Percentiles rank a stretch among this genome's conserved stretches.
Evolutionary conservation across 2,329 filamentous ascomycete genomes (phyloP).

Genomic region (Kalaharituber pfeilii): DNA sequence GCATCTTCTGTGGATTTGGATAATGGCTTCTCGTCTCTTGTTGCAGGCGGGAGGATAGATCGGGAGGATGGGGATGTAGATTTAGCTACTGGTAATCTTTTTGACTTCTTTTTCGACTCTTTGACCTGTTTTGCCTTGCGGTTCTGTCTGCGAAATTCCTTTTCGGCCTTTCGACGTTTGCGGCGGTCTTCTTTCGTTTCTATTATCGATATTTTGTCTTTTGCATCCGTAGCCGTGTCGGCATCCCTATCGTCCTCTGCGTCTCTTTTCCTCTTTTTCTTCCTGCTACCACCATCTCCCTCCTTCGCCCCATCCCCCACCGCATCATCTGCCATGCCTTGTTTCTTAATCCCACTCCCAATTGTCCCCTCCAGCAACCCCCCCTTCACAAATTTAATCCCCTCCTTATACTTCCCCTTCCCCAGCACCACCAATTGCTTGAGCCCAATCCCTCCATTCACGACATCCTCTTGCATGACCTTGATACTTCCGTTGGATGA

Average conservation of each 20-base stretch:
- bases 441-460: slow-evolving; percentile 40
- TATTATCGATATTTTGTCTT: no score
- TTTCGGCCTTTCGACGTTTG: neutral
- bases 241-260: neutral
- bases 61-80: neutral
- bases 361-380: slow-evolving; percentile 60
- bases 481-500: slow-evolving; percentile 30
- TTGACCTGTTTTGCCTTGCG: neutral
- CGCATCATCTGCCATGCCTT: neutral
- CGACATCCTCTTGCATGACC: slow-evolving; percentile 38
- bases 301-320: neutral
- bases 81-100: neutral
- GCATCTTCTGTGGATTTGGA: neutral
- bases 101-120: neutral
- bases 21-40: neutral
- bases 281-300: neutral
- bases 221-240: no score
- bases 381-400: slow-evolving; percentile 64
- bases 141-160: neutral
- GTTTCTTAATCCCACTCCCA: neutral
- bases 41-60: neutral
- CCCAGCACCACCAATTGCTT: slow-evolving; percentile 29
- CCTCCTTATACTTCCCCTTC: slow-evolving; percentile 31
- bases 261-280: neutral
- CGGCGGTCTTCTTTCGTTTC: neutral